Evolutionary conservation across 2,329 filamentous ascomycete species (phyloP).

Genomic region (Moelleriella libera): DNA sequence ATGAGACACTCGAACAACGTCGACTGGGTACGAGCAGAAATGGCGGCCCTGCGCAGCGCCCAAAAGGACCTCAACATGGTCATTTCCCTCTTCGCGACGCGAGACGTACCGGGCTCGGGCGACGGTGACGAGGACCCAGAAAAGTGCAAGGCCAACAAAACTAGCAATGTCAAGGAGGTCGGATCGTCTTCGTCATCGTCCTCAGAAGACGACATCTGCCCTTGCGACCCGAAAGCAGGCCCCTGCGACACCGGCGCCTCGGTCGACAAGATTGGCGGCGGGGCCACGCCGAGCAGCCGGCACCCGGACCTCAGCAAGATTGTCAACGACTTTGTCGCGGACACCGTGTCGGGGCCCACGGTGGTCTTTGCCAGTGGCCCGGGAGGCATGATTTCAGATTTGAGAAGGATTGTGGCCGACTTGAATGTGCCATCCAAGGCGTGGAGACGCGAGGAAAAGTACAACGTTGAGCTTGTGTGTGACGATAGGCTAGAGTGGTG

Average conservation of each 20-base stretch:
- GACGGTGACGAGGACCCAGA: slow-evolving; percentile 7
- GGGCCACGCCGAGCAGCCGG: slow-evolving; percentile 14
- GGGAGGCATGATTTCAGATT: slow-evolving; percentile 41
- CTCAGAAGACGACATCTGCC: slow-evolving; percentile 12
- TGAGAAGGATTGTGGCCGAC: slow-evolving; percentile 37
- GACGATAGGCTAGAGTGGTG: slow-evolving; percentile 46
- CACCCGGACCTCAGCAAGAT: slow-evolving; percentile 32
- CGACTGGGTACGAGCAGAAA: slow-evolving; percentile 43
- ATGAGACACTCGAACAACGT: slow-evolving; percentile 39
- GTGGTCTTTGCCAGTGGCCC: slow-evolving; percentile 48
- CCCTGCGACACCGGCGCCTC: slow-evolving; percentile 9
- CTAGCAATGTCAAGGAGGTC: slow-evolving; percentile 9
- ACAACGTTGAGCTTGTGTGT: slow-evolving; percentile 40
- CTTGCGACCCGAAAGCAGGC: slow-evolving; percentile 8
- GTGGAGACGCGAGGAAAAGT: slow-evolving; percentile 42
- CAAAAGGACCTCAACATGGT: slow-evolving; percentile 26
- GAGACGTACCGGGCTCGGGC: slow-evolving; percentile 21
- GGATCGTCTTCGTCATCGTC: slow-evolving; percentile 14
- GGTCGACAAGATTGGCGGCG: slow-evolving; percentile 15
- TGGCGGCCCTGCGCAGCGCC: slow-evolving; percentile 29
- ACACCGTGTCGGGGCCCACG: slow-evolving; percentile 32
- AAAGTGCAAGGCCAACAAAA: not conserved
- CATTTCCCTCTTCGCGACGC: slow-evolving; percentile 45
- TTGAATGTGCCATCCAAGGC: slow-evolving; percentile 38
- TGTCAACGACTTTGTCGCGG: slow-evolving; percentile 32